Evolutionary conservation across 441 rosid species (phyloP).

Genomic region (Populus tomentosa): DNA sequence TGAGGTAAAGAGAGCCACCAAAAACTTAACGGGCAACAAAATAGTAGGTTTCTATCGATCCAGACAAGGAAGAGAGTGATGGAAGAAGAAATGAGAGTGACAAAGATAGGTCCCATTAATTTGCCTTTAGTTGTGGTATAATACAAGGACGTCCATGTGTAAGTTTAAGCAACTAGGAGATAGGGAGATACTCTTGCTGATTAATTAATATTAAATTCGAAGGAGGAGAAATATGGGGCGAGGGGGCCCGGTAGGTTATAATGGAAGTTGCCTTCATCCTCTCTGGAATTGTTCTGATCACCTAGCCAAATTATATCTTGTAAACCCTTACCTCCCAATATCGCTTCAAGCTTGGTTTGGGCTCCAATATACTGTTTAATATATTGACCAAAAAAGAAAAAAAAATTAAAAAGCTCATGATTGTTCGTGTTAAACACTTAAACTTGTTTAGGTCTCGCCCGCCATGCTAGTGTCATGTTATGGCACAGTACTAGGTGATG

Average conservation of each 20-base stretch:
- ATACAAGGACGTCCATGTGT: slow-evolving; percentile 42
- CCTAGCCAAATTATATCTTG: slow-evolving; percentile 21
- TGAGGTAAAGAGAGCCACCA: slow-evolving; percentile 6
- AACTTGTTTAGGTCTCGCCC: not conserved
- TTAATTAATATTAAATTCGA: not conserved
- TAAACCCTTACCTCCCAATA: slow-evolving; percentile 7
- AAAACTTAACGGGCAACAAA: slow-evolving; percentile 11
- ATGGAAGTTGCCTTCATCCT: slow-evolving; percentile 53
- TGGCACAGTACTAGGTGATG: too few species aligned
- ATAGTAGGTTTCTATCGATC: slow-evolving; percentile 29
- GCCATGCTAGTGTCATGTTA: not conserved
- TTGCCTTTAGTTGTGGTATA: slow-evolving; percentile 39
- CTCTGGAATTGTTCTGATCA: slow-evolving; percentile 50
- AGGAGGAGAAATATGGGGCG: slow-evolving; percentile 18
- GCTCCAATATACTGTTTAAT: not conserved
- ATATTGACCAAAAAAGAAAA: not conserved
- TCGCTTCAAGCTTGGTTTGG: slow-evolving; percentile 22
- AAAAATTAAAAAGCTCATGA: too few species aligned
- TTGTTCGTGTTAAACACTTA: too few species aligned
- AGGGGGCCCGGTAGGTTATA: slow-evolving; percentile 29
- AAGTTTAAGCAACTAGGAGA: slow-evolving; percentile 20
- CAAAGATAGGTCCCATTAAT: slow-evolving; percentile 25
- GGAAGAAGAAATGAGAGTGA: slow-evolving; percentile 14
- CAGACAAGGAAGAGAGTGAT: slow-evolving; percentile 28
- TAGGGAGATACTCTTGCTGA: not conserved